These are phyloP conservation scores for Jamesozyma lodderae DNA, from an alignment of 805 yeast species.

Conservation along the genomic window DNA sequence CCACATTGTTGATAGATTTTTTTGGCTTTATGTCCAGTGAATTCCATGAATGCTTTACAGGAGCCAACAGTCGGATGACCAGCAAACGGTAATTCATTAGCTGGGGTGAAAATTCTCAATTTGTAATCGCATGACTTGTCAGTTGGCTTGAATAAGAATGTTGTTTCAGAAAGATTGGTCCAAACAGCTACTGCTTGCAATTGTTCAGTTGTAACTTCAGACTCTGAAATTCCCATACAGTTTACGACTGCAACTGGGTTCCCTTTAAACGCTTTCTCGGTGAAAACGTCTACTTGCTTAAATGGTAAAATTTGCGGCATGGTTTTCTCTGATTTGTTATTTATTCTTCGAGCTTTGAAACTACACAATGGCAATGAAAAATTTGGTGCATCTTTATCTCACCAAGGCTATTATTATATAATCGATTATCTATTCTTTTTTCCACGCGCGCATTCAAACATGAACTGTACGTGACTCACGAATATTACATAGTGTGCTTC, in stretches of 20 bases:
- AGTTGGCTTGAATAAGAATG: conserved; percentile 40
- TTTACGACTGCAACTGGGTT: conserved; percentile 47
- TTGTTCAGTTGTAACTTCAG: conserved; percentile 30
- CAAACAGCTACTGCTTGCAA: conserved; percentile 45
- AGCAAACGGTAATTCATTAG: conserved; percentile 46
- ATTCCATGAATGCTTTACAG: conserved; percentile 38
- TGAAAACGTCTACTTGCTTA: conserved; percentile 33
- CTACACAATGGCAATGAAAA: too few relatives aligned
- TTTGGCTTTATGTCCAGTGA: conserved; percentile 23
- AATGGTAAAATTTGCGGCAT: conserved; percentile 20
- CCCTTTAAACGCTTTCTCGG: conserved; percentile 34
- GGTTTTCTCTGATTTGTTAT: too few relatives aligned
- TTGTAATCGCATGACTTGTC: conserved; percentile 36
- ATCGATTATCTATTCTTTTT: too few relatives aligned
- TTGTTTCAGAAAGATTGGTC: conserved; percentile 55
- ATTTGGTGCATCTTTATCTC: too few relatives aligned
- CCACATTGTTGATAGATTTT: conserved; percentile 37
- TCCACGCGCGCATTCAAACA: too few relatives aligned
- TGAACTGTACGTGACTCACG: too few relatives aligned
- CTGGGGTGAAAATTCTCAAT: conserved; percentile 42
- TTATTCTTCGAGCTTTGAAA: too few relatives aligned
- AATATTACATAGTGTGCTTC: too few relatives aligned
- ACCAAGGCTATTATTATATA: too few relatives aligned
- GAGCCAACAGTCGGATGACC: conserved; percentile 58
- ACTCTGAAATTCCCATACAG: conserved; percentile 13